These are phyloP conservation scores for Clarireedia sp. DNA, from an alignment of 2,329 filamentous ascomycete genomes.

Conservation along the genomic window DNA sequence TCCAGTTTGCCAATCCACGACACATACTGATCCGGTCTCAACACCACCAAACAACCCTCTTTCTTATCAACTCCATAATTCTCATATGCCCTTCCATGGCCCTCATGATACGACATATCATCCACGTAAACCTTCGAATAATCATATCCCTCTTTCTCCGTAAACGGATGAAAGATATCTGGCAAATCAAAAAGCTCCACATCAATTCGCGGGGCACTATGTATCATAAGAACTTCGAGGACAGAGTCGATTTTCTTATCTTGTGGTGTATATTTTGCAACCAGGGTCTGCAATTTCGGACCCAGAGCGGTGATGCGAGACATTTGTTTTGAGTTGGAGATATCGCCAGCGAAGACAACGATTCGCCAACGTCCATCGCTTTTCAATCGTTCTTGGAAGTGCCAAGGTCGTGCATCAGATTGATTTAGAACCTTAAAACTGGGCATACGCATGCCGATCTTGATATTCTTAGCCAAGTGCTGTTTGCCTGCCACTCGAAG, in stretches of 20 bases:
- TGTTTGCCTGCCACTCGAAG: constrained; percentile 43
- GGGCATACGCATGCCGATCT: constrained; percentile 49
- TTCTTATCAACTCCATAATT: constrained; percentile 49
- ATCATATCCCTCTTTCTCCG: constrained; percentile 42
- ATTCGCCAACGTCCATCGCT: constrained; percentile 52
- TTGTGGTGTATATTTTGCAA: constrained; percentile 37
- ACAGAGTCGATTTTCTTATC: constrained; percentile 36
- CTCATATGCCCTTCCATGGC: constrained; percentile 43
- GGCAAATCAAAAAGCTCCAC: constrained; percentile 46
- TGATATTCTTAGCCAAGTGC: constrained; percentile 22
- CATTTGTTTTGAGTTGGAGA: constrained; percentile 38
- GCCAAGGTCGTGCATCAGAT: constrained; percentile 43
- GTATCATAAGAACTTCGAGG: constrained; percentile 55
- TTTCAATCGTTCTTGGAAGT: constrained; percentile 48
- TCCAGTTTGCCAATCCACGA: constrained; percentile 33
- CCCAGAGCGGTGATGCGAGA: constrained; percentile 41
- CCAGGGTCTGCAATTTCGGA: constrained; percentile 35
- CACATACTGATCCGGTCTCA: constrained; percentile 63
- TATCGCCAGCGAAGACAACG: constrained; percentile 54
- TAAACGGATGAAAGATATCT: constrained; percentile 40
- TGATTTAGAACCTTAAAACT: constrained; percentile 54
- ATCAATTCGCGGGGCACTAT: constrained; percentile 42
- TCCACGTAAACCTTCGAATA: constrained; percentile 52
- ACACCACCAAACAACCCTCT: constrained; percentile 49
- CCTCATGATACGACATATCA: constrained; percentile 45